Base-by-base conservation (phyloP, 345 rosid genomes). In the Nephelium lappaceum region DNA sequence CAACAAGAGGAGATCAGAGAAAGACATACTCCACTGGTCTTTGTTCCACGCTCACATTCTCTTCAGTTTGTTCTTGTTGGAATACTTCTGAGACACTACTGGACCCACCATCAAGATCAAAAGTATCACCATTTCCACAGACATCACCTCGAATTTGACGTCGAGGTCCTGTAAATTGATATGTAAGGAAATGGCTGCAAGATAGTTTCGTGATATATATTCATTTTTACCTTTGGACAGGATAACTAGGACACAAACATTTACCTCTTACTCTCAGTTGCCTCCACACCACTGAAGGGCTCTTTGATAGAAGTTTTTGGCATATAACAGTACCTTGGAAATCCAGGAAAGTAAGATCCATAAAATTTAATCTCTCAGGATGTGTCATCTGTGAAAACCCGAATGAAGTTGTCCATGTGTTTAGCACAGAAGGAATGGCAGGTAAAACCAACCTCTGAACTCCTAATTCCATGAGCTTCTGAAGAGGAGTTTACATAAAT, bases 361-460 rank as follows among this genome's bases (percentile, higher is more conserved):
- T 51, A 70, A 90, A 88, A 55, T 84, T 31, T 77, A 84, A 75
- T 84, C 87, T 91, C 84, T 93, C 92, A 11, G 77, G 63, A 4
- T 79, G 69, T n/a, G 79, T 81, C 92, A 90, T 86, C 84, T 82
- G 79, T 71, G 92, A 62, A 85, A 91, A 94, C 36, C 97, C 98
- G 83, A 94, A 94, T 27, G 97, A 87, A 55, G 81, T 75, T 16
- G 88, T 93, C 97, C 97, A 95, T 19, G 93, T 85, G 75, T 85
- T 83, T 75, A 95, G 55, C 61, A 88, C 84, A 70, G 81, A 78
- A 65, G 89, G 89, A 82, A 88, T 93, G 79, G 98, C 97, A 63
- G 97, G 97, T 82, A 95, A 81, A 80, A 91, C 80, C 84, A 95
- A 82, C 72, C 87, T 89, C 81, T 93, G 81, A 18, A 91, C 95